phyloP scores from a whole-genome alignment of 805 yeast genomes.

The Torulaspora maleeae region DNA sequence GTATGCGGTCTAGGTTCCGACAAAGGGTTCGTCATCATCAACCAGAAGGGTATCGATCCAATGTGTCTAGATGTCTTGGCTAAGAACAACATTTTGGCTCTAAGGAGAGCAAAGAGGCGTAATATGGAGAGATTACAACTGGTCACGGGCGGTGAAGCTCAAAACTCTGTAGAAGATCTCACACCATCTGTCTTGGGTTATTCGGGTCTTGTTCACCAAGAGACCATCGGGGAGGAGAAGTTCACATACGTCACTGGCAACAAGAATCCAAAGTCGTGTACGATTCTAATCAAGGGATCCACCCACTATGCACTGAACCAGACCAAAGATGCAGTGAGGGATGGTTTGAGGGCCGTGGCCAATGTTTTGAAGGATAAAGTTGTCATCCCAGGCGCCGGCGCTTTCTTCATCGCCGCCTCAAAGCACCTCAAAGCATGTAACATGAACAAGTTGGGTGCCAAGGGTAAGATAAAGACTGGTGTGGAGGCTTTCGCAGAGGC shows the following conservation, averaged over 20 bases:
- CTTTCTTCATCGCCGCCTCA: conserved; percentile 82
- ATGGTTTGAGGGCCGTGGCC: conserved; percentile 91
- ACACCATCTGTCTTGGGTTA: conserved; percentile 73
- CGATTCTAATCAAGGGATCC: conserved; percentile 90
- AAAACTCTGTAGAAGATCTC: conserved; percentile 93
- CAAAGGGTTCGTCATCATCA: conserved; percentile 85
- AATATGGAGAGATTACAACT: conserved; percentile 98
- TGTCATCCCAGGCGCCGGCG: conserved; percentile 96
- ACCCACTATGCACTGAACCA: conserved; percentile 84
- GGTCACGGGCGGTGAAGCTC: conserved; percentile 96
- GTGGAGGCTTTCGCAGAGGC: conserved; percentile 92
- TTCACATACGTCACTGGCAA: conserved; percentile 92
- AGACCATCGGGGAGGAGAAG: conserved; percentile 94
- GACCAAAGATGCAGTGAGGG: conserved; percentile 95
- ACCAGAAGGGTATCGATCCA: conserved; percentile 98
- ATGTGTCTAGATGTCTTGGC: conserved; percentile 94
- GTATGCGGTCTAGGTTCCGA: conserved; percentile 74
- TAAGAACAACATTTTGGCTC: conserved; percentile 84
- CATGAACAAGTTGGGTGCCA: conserved; percentile 53
- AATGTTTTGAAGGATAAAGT: conserved; percentile 81
- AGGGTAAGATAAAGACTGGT: conserved; percentile 87
- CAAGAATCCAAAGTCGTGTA: conserved; percentile 83
- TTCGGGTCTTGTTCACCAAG: conserved; percentile 88
- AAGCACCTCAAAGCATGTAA: conserved; percentile 51
- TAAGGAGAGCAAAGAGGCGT: conserved; percentile 97